Conservation (phyloP, 148 eudicot genomes). For the Amaranthus palmeri region DNA sequence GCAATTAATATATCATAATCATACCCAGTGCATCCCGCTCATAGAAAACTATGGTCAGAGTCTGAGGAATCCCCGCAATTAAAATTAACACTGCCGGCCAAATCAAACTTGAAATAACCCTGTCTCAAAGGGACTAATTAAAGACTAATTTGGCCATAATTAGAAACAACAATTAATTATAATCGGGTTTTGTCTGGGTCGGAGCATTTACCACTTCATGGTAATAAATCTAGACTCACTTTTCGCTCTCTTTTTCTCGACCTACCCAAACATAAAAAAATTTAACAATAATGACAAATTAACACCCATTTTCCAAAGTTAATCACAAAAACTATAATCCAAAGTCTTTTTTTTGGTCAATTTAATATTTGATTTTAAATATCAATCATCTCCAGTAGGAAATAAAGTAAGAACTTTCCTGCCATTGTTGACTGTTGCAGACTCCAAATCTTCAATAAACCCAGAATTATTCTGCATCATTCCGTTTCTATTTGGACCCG, state of each 20-base stretch:
- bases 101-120: constrained; percentile 5
- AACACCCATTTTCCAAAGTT: background rate
- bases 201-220: no score
- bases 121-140: background rate
- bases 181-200: no score
- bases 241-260: no score
- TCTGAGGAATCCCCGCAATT: no score
- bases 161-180: constrained; percentile 11
- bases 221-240: no score
- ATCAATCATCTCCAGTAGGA: constrained; percentile 66
- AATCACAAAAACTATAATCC: constrained; percentile 21
- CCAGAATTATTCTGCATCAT: constrained; percentile 41
- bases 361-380: background rate
- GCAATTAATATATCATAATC: no score
- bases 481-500: constrained; percentile 40
- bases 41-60: no score
- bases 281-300: no score
- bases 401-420: constrained; percentile 74
- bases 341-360: background rate
- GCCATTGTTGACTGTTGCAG: constrained; percentile 36
- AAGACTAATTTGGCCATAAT: constrained; percentile 17
- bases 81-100: background rate
- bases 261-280: no score
- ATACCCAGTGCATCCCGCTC: no score
- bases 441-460: constrained; percentile 67